These are phyloP conservation scores for Oryza officinalis DNA, from an alignment of 176 grass and related monocot genomes.

Conservation along the genomic window DNA sequence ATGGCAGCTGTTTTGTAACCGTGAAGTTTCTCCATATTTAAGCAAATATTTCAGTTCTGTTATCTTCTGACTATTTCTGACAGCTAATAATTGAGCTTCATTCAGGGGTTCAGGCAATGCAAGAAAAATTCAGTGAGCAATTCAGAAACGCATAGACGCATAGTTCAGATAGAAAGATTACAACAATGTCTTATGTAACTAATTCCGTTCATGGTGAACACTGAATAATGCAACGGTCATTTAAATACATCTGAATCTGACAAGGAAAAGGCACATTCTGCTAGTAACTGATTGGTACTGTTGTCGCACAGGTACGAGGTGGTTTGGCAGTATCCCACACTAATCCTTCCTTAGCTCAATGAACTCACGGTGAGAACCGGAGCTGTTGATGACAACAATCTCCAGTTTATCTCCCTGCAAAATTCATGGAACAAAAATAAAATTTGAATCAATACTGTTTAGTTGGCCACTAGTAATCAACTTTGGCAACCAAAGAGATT, in stretches of 20 bases:
- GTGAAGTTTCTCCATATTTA: background rate
- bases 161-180: background rate
- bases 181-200: background rate
- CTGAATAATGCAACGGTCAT: background rate
- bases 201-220: background rate
- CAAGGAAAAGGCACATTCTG: background rate
- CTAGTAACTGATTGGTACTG: background rate
- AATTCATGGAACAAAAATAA: background rate
- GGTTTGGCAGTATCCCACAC: background rate
- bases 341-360: constrained; percentile 70
- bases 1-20: background rate
- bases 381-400: constrained; percentile 59
- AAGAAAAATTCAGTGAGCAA: background rate
- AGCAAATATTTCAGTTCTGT: constrained; percentile 8
- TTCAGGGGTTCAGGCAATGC: background rate
- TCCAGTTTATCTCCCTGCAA: constrained; percentile 68
- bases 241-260: constrained; percentile 13
- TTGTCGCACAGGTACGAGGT: background rate
- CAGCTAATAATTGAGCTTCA: background rate
- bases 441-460: background rate
- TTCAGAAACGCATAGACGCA: background rate
- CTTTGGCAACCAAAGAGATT: background rate
- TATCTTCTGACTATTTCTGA: background rate
- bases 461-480: background rate
- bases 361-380: constrained; percentile 38